Evolutionary conservation across 2,329 filamentous ascomycete species (phyloP), one percentile per base, ranked within the genome.

Genomic region (Calonectria pseudoreteaudii): DNA sequence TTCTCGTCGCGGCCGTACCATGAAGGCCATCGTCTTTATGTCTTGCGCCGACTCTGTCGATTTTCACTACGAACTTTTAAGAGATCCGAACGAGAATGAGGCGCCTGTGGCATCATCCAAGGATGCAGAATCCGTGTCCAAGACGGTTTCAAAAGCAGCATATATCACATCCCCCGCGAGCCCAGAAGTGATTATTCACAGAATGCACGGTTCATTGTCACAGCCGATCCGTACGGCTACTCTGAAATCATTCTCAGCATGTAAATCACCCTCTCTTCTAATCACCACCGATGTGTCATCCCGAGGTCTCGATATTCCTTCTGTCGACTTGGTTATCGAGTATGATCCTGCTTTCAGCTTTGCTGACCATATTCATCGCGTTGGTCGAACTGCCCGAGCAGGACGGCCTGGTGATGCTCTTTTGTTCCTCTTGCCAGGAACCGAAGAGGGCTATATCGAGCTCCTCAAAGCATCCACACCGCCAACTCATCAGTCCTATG

Each of bases 11-110:
- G 96, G 95, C 0, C 95, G 95, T 1, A 94, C 98, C 23, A 98
- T 98, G 94, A 98, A 99, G 85, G 94, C 94, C 28, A 98, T 99
- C 74, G 90, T 99, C 44, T 99, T 99, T 86, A 94, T 99, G 64
- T 98, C 96, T 14, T 99, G 97, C 81, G 96, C 97, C 26, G 97
- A 99, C 83, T 97, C 95, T 1, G 97, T 98, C 73, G 95, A 99
- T 83, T 99, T 98, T 80, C 96, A 98, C 83, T 98, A 95, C 83
- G 94, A 97, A 74, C 87, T 98, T 4, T 91, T 99, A 71, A 93
- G 88, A 53, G 80, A 86, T 31, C 82, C 83, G 0, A 82, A 81
- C 14, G 81, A 82, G 4, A 74, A 81, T 0, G 81, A 83, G 13
- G 66, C 77, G 2, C 75, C 82, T 20, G 76, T 74, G 2, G 72